Conservation (phyloP, 2,329 filamentous ascomycete genomes). For the Eutypa lata region DNA sequence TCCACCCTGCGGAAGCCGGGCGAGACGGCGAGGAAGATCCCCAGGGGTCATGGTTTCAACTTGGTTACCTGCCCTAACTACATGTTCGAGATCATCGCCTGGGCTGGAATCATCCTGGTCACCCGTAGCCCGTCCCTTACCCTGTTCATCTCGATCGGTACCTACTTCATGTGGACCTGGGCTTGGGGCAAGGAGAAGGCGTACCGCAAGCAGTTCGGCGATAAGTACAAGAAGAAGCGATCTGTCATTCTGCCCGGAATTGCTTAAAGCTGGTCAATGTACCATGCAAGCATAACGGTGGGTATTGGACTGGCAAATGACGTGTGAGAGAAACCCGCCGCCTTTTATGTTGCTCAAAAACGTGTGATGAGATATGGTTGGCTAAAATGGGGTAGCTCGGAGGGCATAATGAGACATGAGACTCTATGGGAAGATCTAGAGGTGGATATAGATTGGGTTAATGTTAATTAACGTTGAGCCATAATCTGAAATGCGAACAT, state of each 20-base stretch:
- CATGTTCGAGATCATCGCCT: conserved; percentile 85
- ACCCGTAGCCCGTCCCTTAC: conserved; percentile 76
- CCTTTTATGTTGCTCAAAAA: background rate
- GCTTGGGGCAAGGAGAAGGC: conserved; percentile 87
- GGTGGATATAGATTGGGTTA: background rate
- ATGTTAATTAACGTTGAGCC: background rate
- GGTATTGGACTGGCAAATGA: background rate
- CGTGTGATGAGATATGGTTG: background rate
- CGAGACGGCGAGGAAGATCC: conserved; percentile 84
- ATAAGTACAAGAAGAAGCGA: conserved; percentile 94
- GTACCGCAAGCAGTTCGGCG: conserved; percentile 86
- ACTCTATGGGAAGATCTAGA: background rate
- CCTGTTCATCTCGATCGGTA: conserved; percentile 72
- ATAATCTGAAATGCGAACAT: background rate
- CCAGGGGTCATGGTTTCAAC: conserved; percentile 77
- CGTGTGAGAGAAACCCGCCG: background rate
- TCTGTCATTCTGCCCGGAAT: conserved; percentile 79
- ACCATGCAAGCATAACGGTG: background rate
- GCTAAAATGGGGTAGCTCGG: background rate
- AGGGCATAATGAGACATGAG: background rate
- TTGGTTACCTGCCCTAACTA: conserved; percentile 97
- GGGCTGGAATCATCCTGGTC: conserved; percentile 77
- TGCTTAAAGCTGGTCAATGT: conserved; percentile 42
- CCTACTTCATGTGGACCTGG: conserved; percentile 81
- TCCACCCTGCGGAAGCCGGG: conserved; percentile 73